Evolutionary conservation across 495 filamentous ascomycete genomes (phyloP), one percentile per base, ranked within the genome.

Genomic region (Lentithecium fluviatile): DNA sequence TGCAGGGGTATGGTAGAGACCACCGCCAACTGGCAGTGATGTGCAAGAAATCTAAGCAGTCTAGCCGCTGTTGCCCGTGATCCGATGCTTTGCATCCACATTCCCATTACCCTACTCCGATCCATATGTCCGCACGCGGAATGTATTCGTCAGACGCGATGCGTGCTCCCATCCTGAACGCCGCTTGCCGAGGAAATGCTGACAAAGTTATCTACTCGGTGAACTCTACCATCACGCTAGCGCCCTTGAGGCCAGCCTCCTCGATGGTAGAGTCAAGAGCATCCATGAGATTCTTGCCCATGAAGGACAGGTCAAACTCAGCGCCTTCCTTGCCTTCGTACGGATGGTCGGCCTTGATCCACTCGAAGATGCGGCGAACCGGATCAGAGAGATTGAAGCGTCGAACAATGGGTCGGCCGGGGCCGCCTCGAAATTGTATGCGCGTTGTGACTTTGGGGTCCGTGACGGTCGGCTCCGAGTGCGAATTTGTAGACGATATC

Each of bases 191-290:
- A 32, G 25, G 20, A 42, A 36, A 59, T 59, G 56, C 56, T 25
- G 23, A 10, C 17, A 20, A 21, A 20, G 19, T 17, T n/a, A 11
- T 36, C 37, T 67, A 57, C 40, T 89, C 86, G 51, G 90, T 71
- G 67, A 87, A 95, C 70, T 95, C 94, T 38, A 98, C 85, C 88
- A 95, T 96, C 36, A 98, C 85, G 0, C 89, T 95, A 13, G 85
- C 90, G 66, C 93, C 93, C 76, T 88, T 92, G 62, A 98, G 71
- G 1, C 94, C 91, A 1, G 91, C 91, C 69, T 90, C 87, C 53
- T 83, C 82, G 46, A 98, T 88, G 19, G 83, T 90, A 54, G 81
- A 73, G 40, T 87, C 82, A 10, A 96, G 76, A 36, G 77, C 70
- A 5, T 88, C 87, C 46, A 96, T 89, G 56, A 98, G 70, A 64